These are phyloP conservation scores for Asterella californica DNA, from an alignment of 225 moss, liverwort and hornwort species.

Conservation along the genomic window DNA sequence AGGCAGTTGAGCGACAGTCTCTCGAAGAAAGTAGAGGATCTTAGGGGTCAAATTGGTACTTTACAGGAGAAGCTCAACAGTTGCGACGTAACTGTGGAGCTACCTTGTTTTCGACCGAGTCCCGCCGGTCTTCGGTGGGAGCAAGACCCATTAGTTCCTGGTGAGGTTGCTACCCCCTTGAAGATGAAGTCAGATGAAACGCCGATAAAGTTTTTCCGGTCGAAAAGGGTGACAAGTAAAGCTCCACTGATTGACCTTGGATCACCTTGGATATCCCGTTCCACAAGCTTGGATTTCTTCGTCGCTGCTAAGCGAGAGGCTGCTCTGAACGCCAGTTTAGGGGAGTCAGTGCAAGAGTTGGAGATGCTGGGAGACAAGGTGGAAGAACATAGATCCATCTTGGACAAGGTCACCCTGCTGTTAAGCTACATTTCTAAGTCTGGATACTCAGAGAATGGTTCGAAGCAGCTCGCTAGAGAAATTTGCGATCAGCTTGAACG, in stretches of 20 bases:
- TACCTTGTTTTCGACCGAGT: not conserved
- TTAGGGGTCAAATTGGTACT: not conserved
- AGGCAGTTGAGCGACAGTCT: not conserved
- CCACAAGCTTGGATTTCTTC: constrained; percentile 7
- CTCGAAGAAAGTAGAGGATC: not conserved
- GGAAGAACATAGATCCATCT: constrained; percentile 15
- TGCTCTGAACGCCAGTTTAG: constrained; percentile 4
- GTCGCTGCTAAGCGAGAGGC: constrained; percentile 15
- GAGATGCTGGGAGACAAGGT: constrained; percentile 19
- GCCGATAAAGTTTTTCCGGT: constrained; percentile 8
- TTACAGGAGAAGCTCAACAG: constrained; percentile 16
- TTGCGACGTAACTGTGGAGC: constrained; percentile 15
- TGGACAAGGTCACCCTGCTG: constrained; percentile 20
- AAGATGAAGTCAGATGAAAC: constrained; percentile 8
- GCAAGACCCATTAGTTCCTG: not conserved
- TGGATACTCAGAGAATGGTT: not conserved
- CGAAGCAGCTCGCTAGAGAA: constrained; percentile 20
- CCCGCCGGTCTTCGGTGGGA: not conserved
- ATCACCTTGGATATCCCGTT: constrained; percentile 13
- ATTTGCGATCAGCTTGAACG: constrained; percentile 19
- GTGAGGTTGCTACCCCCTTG: not conserved
- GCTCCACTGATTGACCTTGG: not conserved
- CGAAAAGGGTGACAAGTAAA: constrained; percentile 2
- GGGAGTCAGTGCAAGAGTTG: constrained; percentile 14
- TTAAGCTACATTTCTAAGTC: constrained; percentile 14